These are phyloP conservation scores for Hyaloscypha hepaticicola DNA, from an alignment of 495 filamentous ascomycete genomes.

Conservation along the genomic window DNA sequence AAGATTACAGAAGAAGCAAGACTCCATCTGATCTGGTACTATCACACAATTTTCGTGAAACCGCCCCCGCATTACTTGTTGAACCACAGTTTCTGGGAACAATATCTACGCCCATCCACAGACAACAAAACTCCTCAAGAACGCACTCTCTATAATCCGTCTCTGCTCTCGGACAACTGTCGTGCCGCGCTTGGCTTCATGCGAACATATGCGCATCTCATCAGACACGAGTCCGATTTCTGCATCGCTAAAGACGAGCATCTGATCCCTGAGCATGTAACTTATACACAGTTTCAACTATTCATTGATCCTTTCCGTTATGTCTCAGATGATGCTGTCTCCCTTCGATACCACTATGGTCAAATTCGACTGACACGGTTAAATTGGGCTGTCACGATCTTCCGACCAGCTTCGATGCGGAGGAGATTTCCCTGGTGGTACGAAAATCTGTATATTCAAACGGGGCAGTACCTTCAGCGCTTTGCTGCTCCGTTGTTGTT, in stretches of 20 bases:
- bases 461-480: neutral
- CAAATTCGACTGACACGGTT: constrained; percentile 41
- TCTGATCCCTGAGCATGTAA: constrained; percentile 29
- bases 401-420: neutral
- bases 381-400: constrained; percentile 28
- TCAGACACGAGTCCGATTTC: constrained; percentile 41
- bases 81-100: neutral
- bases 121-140: neutral
- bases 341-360: constrained; percentile 40
- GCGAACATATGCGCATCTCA: constrained; percentile 39
- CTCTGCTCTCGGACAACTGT: neutral
- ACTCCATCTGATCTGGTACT: neutral
- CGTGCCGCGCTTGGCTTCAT: constrained; percentile 42
- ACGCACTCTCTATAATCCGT: neutral
- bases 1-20: neutral
- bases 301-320: constrained; percentile 12
- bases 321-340: constrained; percentile 12
- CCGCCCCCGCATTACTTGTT: neutral
- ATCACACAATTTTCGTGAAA: neutral
- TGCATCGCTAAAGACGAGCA: constrained; percentile 33
- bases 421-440: neutral
- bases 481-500: constrained; percentile 6
- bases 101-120: neutral
- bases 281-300: constrained; percentile 21
- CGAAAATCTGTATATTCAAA: neutral